Evolutionary conservation across 73 alveolate species (phyloP).

Genomic region (Paramecium primaurelia): DNA sequence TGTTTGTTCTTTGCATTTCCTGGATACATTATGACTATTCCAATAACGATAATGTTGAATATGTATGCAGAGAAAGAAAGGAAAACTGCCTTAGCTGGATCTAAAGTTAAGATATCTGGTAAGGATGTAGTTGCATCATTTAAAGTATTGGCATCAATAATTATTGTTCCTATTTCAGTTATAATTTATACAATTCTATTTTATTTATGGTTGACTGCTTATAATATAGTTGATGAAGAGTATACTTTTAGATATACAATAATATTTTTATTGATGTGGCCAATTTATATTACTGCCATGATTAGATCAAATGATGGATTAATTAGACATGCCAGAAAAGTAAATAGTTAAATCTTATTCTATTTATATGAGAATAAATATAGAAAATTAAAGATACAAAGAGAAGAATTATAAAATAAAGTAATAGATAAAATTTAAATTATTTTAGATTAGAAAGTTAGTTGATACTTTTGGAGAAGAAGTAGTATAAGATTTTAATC

Average conservation of each 20-base stretch:
- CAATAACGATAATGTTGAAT: constrained; percentile 65
- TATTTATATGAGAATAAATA: constrained; percentile 63
- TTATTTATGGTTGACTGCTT: constrained; percentile 26
- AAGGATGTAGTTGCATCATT: constrained; percentile 82
- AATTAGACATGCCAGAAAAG: constrained; percentile 38
- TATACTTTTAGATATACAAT: neutral
- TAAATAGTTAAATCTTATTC: constrained; percentile 63
- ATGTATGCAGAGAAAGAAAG: constrained; percentile 79
- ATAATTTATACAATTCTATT: constrained; percentile 53
- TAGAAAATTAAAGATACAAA: constrained; percentile 58
- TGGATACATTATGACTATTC: constrained; percentile 70
- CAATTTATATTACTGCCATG: constrained; percentile 70
- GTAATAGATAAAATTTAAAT: constrained; percentile 24
- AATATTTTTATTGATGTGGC: constrained; percentile 70
- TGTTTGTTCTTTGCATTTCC: constrained; percentile 69
- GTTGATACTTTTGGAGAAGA: constrained; percentile 68
- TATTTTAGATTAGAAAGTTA: neutral
- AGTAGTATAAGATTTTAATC: constrained; percentile 63
- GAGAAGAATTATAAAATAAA: constrained; percentile 62
- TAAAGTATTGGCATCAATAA: constrained; percentile 70
- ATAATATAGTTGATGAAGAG: constrained; percentile 14
- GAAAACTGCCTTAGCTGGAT: constrained; percentile 72
- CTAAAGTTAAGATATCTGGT: constrained; percentile 80
- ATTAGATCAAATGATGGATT: constrained; percentile 73
- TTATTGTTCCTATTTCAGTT: constrained; percentile 56